These are phyloP conservation scores for Mycena rosella DNA, from an alignment of 768 basidiomycete species.

Conservation along the genomic window DNA sequence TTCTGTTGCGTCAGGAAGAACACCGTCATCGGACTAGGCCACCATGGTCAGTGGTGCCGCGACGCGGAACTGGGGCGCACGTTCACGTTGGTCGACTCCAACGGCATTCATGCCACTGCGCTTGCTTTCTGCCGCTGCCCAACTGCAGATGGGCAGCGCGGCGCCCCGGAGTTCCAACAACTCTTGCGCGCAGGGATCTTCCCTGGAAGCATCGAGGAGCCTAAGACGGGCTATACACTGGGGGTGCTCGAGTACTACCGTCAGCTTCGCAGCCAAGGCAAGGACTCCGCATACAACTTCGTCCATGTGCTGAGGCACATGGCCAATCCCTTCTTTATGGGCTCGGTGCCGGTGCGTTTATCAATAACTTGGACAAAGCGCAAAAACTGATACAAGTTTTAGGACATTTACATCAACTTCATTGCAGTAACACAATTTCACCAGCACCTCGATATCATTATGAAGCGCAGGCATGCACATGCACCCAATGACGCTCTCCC, in stretches of 20 bases:
- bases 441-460: slow-evolving; percentile 12
- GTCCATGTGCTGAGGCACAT: slow-evolving; percentile 23
- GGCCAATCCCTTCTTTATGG: slow-evolving; percentile 13
- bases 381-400: neutral
- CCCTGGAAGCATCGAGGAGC: slow-evolving; percentile 18
- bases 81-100: slow-evolving; percentile 25
- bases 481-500: slow-evolving; percentile 14
- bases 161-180: slow-evolving; percentile 13
- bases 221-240: slow-evolving; percentile 26
- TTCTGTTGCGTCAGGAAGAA: slow-evolving; percentile 21
- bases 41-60: slow-evolving; percentile 19
- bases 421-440: slow-evolving; percentile 13
- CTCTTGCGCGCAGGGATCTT: slow-evolving; percentile 22
- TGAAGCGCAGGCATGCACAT: slow-evolving; percentile 17
- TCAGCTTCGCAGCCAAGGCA: slow-evolving; percentile 22
- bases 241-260: slow-evolving; percentile 15
- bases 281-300: slow-evolving; percentile 24
- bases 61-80: neutral
- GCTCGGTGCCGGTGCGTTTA: slow-evolving; percentile 15
- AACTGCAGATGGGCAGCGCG: no score
- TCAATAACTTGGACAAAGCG: neutral
- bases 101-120: slow-evolving; percentile 32
- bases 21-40: neutral
- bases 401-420: slow-evolving; percentile 26
- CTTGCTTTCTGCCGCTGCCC: slow-evolving; percentile 20